A percentile compares a stretch with the other conserved stretches of the same genome.
phyloP scores from a whole-genome alignment of 2,329 filamentous ascomycete genomes.

The Hypoxylon sp. region DNA sequence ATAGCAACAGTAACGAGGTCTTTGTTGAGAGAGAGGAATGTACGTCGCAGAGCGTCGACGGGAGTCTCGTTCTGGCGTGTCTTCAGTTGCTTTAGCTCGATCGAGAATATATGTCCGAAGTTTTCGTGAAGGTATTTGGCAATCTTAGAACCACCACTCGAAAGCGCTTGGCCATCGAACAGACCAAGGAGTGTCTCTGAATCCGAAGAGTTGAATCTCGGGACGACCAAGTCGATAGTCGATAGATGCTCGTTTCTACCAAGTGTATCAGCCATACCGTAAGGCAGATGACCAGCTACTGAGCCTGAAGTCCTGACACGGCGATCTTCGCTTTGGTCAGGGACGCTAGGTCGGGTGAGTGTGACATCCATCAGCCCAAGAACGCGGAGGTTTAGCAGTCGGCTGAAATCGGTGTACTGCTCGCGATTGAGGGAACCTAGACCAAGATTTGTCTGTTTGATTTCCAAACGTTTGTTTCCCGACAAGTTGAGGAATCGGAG shows the following conservation, averaged over 20 bases:
- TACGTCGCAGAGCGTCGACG: slow-evolving; percentile 81
- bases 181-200: slow-evolving; percentile 91
- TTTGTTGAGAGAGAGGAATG: slow-evolving; percentile 92
- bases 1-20: slow-evolving; percentile 87
- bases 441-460: slow-evolving; percentile 71
- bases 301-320: slow-evolving; percentile 98
- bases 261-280: slow-evolving; percentile 96
- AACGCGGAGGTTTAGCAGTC: slow-evolving; percentile 82
- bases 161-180: slow-evolving; percentile 92
- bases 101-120: slow-evolving; percentile 83
- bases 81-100: slow-evolving; percentile 80
- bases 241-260: slow-evolving; percentile 94
- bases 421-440: slow-evolving; percentile 65
- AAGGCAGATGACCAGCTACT: slow-evolving; percentile 86
- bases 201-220: slow-evolving; percentile 87
- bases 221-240: slow-evolving; percentile 93
- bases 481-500: slow-evolving; percentile 95
- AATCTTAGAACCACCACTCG: slow-evolving; percentile 90
- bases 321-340: slow-evolving; percentile 93
- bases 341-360: slow-evolving; percentile 89
- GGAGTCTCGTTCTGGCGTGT: slow-evolving; percentile 75
- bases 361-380: slow-evolving; percentile 98
- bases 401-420: slow-evolving; percentile 89
- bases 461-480: slow-evolving; percentile 95
- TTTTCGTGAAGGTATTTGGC: slow-evolving; percentile 97